These are phyloP conservation scores for Shiraia sp. DNA, from an alignment of 2,329 filamentous ascomycete genomes.

Conservation along the genomic window DNA sequence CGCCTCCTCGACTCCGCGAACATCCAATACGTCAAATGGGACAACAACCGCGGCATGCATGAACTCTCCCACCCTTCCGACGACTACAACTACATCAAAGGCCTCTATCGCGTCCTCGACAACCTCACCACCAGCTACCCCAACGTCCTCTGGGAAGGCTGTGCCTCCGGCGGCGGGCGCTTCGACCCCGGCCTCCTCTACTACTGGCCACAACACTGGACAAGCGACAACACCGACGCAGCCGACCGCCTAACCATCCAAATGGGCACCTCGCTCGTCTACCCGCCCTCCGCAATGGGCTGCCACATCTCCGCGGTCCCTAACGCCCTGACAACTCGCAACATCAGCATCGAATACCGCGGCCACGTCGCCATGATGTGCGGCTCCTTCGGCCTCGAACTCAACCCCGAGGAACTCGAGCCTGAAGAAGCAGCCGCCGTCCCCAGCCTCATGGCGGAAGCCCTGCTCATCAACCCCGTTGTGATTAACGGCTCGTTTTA, in stretches of 20 bases:
- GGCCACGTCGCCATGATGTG: conserved; percentile 71
- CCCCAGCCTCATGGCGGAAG: conserved; percentile 58
- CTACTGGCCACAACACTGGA: conserved; percentile 69
- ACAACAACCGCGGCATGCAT: conserved; percentile 68
- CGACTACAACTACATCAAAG: conserved; percentile 65
- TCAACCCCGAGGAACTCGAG: conserved; percentile 59
- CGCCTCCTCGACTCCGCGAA: conserved; percentile 58
- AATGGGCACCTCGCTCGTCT: conserved; percentile 65
- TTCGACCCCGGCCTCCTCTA: conserved; percentile 67
- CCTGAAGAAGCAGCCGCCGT: conserved; percentile 58
- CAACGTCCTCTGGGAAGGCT: conserved; percentile 67
- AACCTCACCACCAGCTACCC: conserved; percentile 63
- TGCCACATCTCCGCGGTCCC: conserved; percentile 67
- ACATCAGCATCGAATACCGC: conserved; percentile 62
- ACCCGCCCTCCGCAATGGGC: conserved; percentile 66
- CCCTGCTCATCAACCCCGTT: conserved; percentile 62
- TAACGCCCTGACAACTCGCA: conserved; percentile 61
- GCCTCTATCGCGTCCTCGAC: conserved; percentile 65
- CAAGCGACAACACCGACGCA: conserved; percentile 67
- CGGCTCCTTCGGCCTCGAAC: conserved; percentile 67
- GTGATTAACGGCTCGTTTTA: conserved; percentile 63
- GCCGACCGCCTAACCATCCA: conserved; percentile 65
- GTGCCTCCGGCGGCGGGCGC: conserved; percentile 66
- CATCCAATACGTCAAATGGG: conserved; percentile 69
- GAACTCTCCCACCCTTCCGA: conserved; percentile 59